These are phyloP conservation scores for Rhizophlyctis rosea DNA, from an alignment of 192 early-diverging fungal genomes.

Conservation along the genomic window DNA sequence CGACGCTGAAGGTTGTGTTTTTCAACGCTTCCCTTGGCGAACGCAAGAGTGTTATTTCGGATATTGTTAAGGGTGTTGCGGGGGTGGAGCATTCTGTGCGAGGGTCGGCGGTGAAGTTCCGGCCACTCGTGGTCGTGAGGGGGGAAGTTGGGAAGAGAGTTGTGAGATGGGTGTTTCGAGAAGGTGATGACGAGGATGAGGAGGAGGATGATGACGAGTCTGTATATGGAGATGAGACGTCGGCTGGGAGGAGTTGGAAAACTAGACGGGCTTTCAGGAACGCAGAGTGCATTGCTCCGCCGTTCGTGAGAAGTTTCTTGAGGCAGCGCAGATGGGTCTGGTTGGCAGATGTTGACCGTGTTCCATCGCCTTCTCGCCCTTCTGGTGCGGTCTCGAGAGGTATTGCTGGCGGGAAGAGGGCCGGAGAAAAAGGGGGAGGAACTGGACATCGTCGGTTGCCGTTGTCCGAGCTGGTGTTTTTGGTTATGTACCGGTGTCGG, in stretches of 20 bases:
- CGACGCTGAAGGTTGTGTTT: slow-evolving; percentile 36
- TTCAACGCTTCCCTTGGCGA: slow-evolving; percentile 32
- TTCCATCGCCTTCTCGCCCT: no score
- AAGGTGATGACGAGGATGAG: slow-evolving; percentile 14
- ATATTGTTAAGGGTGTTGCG: slow-evolving; percentile 18
- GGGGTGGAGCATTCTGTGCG: slow-evolving; percentile 26
- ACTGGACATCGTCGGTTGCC: slow-evolving; percentile 12
- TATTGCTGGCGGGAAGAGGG: neutral
- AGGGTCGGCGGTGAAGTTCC: slow-evolving; percentile 21
- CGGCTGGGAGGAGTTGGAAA: neutral
- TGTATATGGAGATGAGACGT: neutral
- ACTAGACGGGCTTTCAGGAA: neutral
- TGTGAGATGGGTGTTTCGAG: slow-evolving; percentile 32
- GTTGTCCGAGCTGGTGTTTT: slow-evolving; percentile 35
- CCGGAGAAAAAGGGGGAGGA: slow-evolving; percentile 9
- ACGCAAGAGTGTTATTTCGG: slow-evolving; percentile 19
- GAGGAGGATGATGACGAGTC: neutral
- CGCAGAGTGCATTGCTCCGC: slow-evolving; percentile 16
- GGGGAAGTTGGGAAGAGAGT: slow-evolving; percentile 38
- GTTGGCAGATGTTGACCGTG: slow-evolving; percentile 46
- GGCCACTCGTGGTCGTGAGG: slow-evolving; percentile 38
- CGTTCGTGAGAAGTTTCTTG: slow-evolving; percentile 35
- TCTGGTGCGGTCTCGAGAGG: no score
- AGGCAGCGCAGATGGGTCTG: slow-evolving; percentile 47
- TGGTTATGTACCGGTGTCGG: slow-evolving; percentile 37